Evolutionary conservation across 176 grass and related monocot species (phyloP).

Genomic region (Canna indica): DNA sequence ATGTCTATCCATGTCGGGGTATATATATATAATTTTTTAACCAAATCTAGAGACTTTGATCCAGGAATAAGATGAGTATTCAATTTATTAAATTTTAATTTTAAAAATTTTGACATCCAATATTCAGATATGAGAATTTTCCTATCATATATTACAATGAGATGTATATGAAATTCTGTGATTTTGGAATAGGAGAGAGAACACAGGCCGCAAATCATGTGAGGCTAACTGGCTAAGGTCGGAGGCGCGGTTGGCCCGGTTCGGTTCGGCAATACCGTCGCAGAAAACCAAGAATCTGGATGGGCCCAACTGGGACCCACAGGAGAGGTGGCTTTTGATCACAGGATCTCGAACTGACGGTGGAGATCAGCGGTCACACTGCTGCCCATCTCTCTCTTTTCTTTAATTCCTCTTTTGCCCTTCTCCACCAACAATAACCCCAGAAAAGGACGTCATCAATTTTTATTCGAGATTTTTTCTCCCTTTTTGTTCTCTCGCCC

Average conservation of each 20-base stretch:
- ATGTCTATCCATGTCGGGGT: too few relatives aligned
- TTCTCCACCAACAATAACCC: neutral
- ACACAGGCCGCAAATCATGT: neutral
- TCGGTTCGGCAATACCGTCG: neutral
- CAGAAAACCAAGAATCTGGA: neutral
- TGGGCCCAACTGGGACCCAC: neutral
- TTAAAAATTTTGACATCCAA: too few relatives aligned
- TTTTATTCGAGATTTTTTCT: neutral
- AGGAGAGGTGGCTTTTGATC: neutral
- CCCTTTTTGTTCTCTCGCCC: constrained; percentile 5
- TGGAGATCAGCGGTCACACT: neutral
- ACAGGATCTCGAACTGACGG: neutral
- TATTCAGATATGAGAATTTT: too few relatives aligned
- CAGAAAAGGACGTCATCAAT: neutral
- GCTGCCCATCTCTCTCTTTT: neutral
- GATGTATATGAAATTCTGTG: too few relatives aligned
- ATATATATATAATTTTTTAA: too few relatives aligned
- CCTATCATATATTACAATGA: too few relatives aligned
- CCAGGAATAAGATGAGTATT: too few relatives aligned
- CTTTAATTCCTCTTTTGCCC: neutral
- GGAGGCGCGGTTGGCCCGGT: neutral
- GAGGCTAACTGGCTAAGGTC: neutral
- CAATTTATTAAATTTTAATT: too few relatives aligned
- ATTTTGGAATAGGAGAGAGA: too few relatives aligned
- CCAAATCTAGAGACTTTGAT: too few relatives aligned